Evolutionary conservation across 1,139 yeast genomes (phyloP).

Genomic region (Suhomyces yuchorum): DNA sequence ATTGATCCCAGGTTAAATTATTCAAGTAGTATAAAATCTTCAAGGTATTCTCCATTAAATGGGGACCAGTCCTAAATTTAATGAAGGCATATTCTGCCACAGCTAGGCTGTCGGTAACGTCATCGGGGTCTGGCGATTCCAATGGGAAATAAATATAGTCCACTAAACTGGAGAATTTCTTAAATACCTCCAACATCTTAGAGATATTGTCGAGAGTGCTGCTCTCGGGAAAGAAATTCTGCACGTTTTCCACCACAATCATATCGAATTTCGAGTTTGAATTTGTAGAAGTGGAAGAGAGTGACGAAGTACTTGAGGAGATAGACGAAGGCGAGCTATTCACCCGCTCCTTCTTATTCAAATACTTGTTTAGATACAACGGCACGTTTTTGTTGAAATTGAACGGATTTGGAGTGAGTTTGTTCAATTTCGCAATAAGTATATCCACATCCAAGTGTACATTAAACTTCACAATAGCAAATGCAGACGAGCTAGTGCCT

Average conservation of each 20-base stretch:
- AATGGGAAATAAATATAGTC: conserved; percentile 51
- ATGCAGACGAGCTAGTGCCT: conserved; percentile 14
- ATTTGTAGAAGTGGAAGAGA: neutral
- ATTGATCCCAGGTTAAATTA: conserved; percentile 29
- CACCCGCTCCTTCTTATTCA: conserved; percentile 24
- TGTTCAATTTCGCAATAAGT: conserved; percentile 25
- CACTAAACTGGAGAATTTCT: conserved; percentile 38
- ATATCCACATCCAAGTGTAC: conserved; percentile 42
- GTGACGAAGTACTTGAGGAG: neutral
- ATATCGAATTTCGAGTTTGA: conserved; percentile 29
- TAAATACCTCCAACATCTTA: conserved; percentile 30
- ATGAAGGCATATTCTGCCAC: conserved; percentile 35
- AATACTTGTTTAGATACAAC: conserved; percentile 19
- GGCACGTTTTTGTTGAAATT: conserved; percentile 27
- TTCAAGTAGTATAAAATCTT: conserved; percentile 36
- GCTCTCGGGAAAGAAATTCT: conserved; percentile 24
- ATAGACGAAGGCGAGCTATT: neutral
- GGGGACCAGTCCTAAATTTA: conserved; percentile 23
- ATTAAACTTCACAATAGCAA: conserved; percentile 40
- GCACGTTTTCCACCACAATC: conserved; percentile 48
- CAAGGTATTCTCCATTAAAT: conserved; percentile 27
- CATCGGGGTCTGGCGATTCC: conserved; percentile 17
- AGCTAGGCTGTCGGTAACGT: conserved; percentile 6
- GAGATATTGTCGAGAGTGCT: neutral
- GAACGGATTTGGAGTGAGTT: conserved; percentile 33